Conservation (phyloP, 495 filamentous ascomycete species). For the Penicillium diatomitis region DNA sequence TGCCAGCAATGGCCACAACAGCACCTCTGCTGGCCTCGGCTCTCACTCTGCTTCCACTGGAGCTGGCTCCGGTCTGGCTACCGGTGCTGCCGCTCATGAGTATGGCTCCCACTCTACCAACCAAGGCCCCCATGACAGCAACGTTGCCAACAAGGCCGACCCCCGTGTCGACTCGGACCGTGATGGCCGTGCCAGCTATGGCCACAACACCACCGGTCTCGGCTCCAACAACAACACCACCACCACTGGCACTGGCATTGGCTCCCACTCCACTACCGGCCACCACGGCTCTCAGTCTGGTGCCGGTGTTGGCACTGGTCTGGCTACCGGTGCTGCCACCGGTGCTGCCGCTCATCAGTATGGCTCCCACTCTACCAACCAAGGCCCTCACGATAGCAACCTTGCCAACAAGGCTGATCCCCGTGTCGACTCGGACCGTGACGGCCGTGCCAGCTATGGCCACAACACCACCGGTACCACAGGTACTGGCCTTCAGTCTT, state of each 20-base stretch:
- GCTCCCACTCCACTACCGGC: not conserved
- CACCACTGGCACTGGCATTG: not conserved
- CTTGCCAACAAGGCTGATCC: constrained; percentile 14
- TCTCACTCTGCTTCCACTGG: not conserved
- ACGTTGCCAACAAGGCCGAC: constrained; percentile 37
- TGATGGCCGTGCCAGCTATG: not conserved
- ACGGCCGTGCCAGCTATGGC: not conserved
- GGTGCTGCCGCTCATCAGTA: constrained; percentile 4
- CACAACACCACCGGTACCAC: too few relatives aligned
- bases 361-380: constrained; percentile 7
- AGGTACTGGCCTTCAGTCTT: too few relatives aligned
- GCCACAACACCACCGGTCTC: too few relatives aligned
- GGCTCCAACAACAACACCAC: not conserved
- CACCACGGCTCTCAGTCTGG: not conserved
- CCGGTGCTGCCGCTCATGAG: constrained; percentile 5
- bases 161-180: constrained; percentile 35
- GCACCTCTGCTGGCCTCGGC: not conserved
- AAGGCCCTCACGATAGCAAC: constrained; percentile 15
- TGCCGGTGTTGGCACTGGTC: constrained; percentile 1
- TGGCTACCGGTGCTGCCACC: constrained; percentile 12
- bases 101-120: constrained; percentile 9
- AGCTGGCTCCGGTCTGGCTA: constrained; percentile 10
- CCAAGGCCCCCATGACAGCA: constrained; percentile 35
- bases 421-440: constrained; percentile 12
- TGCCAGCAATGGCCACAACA: constrained; percentile 1